These are phyloP conservation scores for Trichosporon sp. DNA, from an alignment of 1,284 basidiomycete genomes.

Conservation along the genomic window DNA sequence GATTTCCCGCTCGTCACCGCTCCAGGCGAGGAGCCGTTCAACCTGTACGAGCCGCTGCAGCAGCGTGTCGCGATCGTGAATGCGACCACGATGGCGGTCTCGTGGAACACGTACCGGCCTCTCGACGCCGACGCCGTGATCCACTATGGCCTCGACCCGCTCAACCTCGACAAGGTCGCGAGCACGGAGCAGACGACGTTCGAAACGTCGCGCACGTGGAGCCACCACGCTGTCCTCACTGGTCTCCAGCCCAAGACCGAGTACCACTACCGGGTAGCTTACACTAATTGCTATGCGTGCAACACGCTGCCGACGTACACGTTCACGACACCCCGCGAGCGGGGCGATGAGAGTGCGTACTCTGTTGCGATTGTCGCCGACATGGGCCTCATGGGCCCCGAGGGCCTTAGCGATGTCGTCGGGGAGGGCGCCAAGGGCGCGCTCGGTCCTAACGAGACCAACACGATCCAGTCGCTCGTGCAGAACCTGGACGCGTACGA, in stretches of 20 bases:
- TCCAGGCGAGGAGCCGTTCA: slow-evolving; percentile 35
- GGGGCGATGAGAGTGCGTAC: slow-evolving; percentile 32
- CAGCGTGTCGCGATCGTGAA: slow-evolving; percentile 37
- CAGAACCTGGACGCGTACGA: slow-evolving; percentile 41
- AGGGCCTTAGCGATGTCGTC: slow-evolving; percentile 41
- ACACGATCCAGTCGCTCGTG: slow-evolving; percentile 44
- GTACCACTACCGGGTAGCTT: slow-evolving; percentile 41
- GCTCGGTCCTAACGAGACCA: slow-evolving; percentile 39
- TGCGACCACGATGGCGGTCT: slow-evolving; percentile 33
- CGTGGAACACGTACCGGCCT: slow-evolving; percentile 39
- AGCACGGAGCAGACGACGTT: slow-evolving; percentile 33
- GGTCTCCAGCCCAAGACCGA: slow-evolving; percentile 37
- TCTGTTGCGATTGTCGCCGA: slow-evolving; percentile 40
- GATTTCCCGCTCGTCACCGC: slow-evolving; percentile 31
- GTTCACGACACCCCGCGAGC: slow-evolving; percentile 35
- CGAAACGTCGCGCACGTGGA: slow-evolving; percentile 34
- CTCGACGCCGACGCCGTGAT: slow-evolving; percentile 32
- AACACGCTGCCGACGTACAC: slow-evolving; percentile 38
- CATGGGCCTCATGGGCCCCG: slow-evolving; percentile 46
- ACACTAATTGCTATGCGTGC: slow-evolving; percentile 38
- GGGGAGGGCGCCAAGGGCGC: slow-evolving; percentile 33
- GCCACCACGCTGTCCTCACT: slow-evolving; percentile 34
- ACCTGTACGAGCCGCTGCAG: slow-evolving; percentile 37
- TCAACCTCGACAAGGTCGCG: slow-evolving; percentile 31
- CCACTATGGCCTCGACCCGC: slow-evolving; percentile 35